These are phyloP conservation scores for Kalanchoe fedtschenkoi DNA, from an alignment of 164 flowering plant species.

Conservation along the genomic window DNA sequence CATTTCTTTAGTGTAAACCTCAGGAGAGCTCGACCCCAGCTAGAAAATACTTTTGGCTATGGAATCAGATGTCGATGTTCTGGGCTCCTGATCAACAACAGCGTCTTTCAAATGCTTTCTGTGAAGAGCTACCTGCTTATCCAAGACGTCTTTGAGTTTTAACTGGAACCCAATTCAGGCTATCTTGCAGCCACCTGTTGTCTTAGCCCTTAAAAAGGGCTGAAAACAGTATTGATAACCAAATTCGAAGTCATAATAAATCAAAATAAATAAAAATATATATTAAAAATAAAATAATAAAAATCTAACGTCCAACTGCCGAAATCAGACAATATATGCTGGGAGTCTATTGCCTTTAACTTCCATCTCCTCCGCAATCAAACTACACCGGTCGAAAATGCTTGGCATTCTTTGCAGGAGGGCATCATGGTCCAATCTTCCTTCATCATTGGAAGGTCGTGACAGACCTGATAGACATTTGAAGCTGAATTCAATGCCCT, in stretches of 20 bases:
- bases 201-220: slow-evolving; percentile 27
- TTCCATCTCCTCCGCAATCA: slow-evolving; percentile 2
- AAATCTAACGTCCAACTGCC: too few relatives aligned
- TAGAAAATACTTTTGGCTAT: slow-evolving; percentile 33
- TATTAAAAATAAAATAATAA: too few relatives aligned
- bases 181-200: slow-evolving; percentile 29
- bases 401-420: slow-evolving; percentile 33
- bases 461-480: slow-evolving; percentile 14
- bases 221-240: slow-evolving; percentile 30
- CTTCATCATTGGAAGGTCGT: slow-evolving; percentile 21
- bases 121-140: slow-evolving; percentile 33
- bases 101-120: slow-evolving; percentile 31
- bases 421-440: slow-evolving; percentile 20
- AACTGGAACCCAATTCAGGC: slow-evolving; percentile 30
- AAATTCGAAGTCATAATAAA: too few relatives aligned
- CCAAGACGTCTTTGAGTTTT: slow-evolving; percentile 32
- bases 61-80: slow-evolving; percentile 16
- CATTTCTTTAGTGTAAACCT: slow-evolving; percentile 30
- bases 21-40: slow-evolving; percentile 29
- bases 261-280: too few relatives aligned
- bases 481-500: slow-evolving; percentile 22
- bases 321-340: slow-evolving; percentile 17
- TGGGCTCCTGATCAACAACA: slow-evolving; percentile 26
- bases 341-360: slow-evolving; percentile 1
- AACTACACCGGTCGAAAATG: slow-evolving; percentile 8